Conservation (phyloP, 208 protist genomes). For the Zelonia costaricensis region DNA sequence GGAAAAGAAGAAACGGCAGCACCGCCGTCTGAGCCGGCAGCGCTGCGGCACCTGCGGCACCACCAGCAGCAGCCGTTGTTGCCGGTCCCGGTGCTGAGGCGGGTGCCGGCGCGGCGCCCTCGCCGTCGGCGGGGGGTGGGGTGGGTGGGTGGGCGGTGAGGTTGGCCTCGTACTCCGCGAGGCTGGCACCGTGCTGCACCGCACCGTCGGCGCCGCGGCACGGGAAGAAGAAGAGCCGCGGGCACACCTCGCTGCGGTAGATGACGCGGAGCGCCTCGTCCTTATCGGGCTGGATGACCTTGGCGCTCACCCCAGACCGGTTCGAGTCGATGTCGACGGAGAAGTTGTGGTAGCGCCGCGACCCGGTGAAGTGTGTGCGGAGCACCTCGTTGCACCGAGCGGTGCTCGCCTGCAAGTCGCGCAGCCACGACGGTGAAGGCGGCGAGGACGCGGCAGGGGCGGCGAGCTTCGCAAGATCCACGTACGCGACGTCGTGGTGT, state of each 20-base stretch:
- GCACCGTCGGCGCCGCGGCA: neutral
- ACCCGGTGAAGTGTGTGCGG: slow-evolving; percentile 43
- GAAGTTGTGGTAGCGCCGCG: slow-evolving; percentile 89
- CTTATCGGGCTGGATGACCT: slow-evolving; percentile 54
- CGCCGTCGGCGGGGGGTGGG: neutral
- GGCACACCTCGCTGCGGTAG: slow-evolving; percentile 65
- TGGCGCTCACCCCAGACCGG: slow-evolving; percentile 32
- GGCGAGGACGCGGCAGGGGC: neutral
- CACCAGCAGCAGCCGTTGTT: neutral
- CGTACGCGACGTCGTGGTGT: slow-evolving; percentile 14
- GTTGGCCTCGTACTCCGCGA: slow-evolving; percentile 27
- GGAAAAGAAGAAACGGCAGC: slow-evolving; percentile 76
- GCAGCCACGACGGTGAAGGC: slow-evolving; percentile 25
- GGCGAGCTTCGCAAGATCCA: slow-evolving; percentile 9
- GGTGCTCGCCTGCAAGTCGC: slow-evolving; percentile 26
- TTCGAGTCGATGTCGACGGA: slow-evolving; percentile 58
- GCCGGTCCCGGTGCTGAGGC: neutral
- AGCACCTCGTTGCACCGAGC: slow-evolving; percentile 54
- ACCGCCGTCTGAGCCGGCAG: slow-evolving; percentile 4
- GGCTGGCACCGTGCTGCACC: slow-evolving; percentile 14
- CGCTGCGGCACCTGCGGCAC: neutral
- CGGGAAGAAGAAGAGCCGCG: slow-evolving; percentile 63
- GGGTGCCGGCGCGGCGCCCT: neutral
- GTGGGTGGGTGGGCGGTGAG: neutral
- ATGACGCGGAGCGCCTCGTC: slow-evolving; percentile 73